phyloP scores from a whole-genome alignment of 257 asterid species.

The Nicotiana knightiana region DNA sequence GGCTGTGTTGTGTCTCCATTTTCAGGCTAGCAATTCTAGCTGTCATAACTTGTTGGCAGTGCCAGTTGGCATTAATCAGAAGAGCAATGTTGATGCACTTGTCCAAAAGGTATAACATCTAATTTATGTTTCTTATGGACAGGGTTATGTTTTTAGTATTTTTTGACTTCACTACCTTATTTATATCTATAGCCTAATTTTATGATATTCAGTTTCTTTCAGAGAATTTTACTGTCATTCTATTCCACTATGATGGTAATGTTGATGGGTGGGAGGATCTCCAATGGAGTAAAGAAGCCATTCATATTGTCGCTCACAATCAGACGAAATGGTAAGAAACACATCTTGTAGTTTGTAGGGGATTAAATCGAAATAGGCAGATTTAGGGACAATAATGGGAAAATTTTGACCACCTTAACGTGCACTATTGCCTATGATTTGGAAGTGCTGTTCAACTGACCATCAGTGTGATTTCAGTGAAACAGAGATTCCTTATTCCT shows the following conservation, averaged over 20 bases:
- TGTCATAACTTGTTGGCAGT: slow-evolving; percentile 64
- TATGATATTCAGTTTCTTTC: slow-evolving; percentile 74
- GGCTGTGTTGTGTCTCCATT: slow-evolving; percentile 2
- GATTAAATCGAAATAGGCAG: neutral
- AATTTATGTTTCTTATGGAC: neutral
- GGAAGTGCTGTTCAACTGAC: neutral
- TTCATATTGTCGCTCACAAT: slow-evolving; percentile 82
- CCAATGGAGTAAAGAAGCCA: slow-evolving; percentile 79
- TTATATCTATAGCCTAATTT: slow-evolving; percentile 14
- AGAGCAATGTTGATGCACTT: slow-evolving; percentile 57
- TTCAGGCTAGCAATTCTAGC: slow-evolving; percentile 40
- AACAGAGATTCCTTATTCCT: neutral
- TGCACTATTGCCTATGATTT: neutral
- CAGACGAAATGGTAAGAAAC: slow-evolving; percentile 87
- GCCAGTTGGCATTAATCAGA: slow-evolving; percentile 86
- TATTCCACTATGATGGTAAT: slow-evolving; percentile 92
- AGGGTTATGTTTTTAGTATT: neutral
- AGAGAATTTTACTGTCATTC: slow-evolving; percentile 72
- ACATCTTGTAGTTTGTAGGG: neutral
- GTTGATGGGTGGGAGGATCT: slow-evolving; percentile 88
- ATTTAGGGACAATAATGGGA: neutral
- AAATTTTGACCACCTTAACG: neutral
- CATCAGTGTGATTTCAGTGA: neutral
- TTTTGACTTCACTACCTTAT: slow-evolving; percentile 5
- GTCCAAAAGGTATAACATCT: slow-evolving; percentile 52